Conservation (phyloP, 352 stramenopile species). For the Phytophthora pluvialis region DNA sequence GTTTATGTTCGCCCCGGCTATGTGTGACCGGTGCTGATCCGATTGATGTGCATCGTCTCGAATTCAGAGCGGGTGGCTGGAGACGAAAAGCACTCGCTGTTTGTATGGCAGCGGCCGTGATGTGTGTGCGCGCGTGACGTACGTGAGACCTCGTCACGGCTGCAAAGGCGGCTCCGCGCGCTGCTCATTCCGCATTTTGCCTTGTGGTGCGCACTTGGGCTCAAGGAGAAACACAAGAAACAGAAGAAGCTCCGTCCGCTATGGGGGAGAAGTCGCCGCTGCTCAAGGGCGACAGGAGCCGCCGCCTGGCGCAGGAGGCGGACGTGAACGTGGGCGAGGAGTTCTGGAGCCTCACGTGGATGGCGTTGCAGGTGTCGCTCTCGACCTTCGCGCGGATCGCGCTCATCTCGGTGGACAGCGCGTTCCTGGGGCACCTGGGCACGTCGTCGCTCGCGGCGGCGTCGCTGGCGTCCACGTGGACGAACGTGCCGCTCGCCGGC, state of each 20-base stretch:
- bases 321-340: constrained; percentile 62
- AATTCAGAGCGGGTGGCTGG: neutral
- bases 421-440: constrained; percentile 79
- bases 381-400: constrained; percentile 80
- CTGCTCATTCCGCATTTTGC: constrained; percentile 25
- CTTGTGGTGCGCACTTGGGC: neutral
- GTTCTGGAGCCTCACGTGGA: constrained; percentile 71
- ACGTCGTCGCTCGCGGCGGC: constrained; percentile 74
- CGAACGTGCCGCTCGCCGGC: constrained; percentile 65
- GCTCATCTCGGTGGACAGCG: constrained; percentile 79
- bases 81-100: neutral
- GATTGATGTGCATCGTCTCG: constrained; percentile 4
- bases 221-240: constrained; percentile 1
- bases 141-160: neutral
- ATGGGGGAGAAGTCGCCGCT: constrained; percentile 33
- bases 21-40: neutral
- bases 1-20: neutral
- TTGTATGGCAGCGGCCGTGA: constrained; percentile 1
- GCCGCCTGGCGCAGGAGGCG: constrained; percentile 33
- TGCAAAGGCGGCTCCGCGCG: too few relatives aligned
- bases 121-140: constrained; percentile 4
- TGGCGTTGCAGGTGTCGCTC: constrained; percentile 83
- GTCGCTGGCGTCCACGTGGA: constrained; percentile 81
- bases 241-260: neutral
- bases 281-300: constrained; percentile 4